These are phyloP conservation scores for Paxillus rubicundulus DNA, from an alignment of 768 basidiomycete genomes.

Conservation along the genomic window DNA sequence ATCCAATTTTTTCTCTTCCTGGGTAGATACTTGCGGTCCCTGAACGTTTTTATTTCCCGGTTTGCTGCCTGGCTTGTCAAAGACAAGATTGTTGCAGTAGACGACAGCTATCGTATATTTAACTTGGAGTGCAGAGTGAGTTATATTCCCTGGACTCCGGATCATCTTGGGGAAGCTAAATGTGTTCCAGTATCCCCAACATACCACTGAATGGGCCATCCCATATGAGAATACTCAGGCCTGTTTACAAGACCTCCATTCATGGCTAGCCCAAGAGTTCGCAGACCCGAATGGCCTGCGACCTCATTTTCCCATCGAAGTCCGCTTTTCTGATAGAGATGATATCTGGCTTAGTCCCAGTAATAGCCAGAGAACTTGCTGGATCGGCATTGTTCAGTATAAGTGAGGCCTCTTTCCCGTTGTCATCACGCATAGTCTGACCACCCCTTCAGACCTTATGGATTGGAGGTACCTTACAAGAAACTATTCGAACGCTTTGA, in stretches of 20 bases:
- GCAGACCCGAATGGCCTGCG: conserved; percentile 69
- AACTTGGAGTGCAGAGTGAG: conserved; percentile 91
- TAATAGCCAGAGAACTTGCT: conserved; percentile 73
- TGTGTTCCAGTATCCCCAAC: conserved; percentile 70
- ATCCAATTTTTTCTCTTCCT: conserved; percentile 83
- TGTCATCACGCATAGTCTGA: conserved; percentile 1
- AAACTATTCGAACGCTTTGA: conserved; percentile 77
- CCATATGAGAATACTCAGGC: conserved; percentile 64
- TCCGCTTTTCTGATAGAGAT: conserved; percentile 84
- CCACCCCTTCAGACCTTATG: conserved; percentile 66
- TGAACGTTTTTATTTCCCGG: conserved; percentile 64
- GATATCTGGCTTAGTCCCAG: conserved; percentile 95
- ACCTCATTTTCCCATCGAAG: conserved; percentile 90
- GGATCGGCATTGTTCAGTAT: conserved; percentile 98
- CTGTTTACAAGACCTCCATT: conserved; percentile 68
- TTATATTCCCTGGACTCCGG: conserved; percentile 9
- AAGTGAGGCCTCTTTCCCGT: conserved; percentile 55
- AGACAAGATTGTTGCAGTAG: conserved; percentile 55
- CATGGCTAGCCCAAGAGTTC: conserved; percentile 69
- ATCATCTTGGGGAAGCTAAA: conserved; percentile 7
- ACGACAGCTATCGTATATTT: conserved; percentile 81
- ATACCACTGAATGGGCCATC: conserved; percentile 95
- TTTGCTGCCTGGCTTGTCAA: conserved; percentile 69
- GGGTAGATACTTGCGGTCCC: conserved; percentile 56
- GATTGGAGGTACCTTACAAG: conserved; percentile 77